Evolutionary conservation across 73 alveolate species (phyloP).

Genomic region (Loxodes magnus): DNA sequence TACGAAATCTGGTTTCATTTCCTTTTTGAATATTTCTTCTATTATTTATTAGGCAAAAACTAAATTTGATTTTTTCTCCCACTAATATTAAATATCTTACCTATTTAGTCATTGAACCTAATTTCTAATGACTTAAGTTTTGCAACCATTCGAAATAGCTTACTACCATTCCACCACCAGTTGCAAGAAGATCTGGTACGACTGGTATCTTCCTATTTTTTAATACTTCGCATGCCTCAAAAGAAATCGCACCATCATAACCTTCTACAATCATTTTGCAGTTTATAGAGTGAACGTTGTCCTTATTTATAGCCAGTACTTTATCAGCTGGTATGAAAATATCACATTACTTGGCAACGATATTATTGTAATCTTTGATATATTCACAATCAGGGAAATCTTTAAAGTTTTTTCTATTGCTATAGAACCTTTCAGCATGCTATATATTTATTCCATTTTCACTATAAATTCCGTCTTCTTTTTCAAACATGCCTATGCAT

Average conservation of each 20-base stretch:
- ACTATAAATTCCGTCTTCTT: constrained; percentile 50
- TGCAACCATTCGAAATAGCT: constrained; percentile 80
- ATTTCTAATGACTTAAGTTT: constrained; percentile 59
- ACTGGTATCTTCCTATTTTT: constrained; percentile 42
- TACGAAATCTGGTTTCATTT: too few relatives aligned
- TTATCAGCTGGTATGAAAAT: constrained; percentile 49
- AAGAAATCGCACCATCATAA: constrained; percentile 62
- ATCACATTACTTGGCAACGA: constrained; percentile 49
- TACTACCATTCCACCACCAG: constrained; percentile 81
- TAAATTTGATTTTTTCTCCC: constrained; percentile 31
- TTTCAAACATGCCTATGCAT: constrained; percentile 50
- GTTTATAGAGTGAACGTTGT: constrained; percentile 48
- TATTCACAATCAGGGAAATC: constrained; percentile 40
- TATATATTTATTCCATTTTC: constrained; percentile 48
- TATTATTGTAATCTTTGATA: constrained; percentile 20
- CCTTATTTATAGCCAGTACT: constrained; percentile 31
- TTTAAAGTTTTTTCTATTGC: constrained; percentile 30
- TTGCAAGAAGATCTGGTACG: constrained; percentile 71
- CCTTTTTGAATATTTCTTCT: too few relatives aligned
- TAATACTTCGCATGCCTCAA: constrained; percentile 44
- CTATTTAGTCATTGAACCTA: constrained; percentile 66
- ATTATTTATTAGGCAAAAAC: too few relatives aligned
- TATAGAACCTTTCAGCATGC: constrained; percentile 32
- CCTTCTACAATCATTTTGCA: constrained; percentile 60
- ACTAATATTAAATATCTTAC: too few relatives aligned